A percentile compares a stretch with the other conserved stretches of the same genome.
Evolutionary conservation across 345 rosid species (phyloP).

Genomic region (Erysimum cheiranthoides): DNA sequence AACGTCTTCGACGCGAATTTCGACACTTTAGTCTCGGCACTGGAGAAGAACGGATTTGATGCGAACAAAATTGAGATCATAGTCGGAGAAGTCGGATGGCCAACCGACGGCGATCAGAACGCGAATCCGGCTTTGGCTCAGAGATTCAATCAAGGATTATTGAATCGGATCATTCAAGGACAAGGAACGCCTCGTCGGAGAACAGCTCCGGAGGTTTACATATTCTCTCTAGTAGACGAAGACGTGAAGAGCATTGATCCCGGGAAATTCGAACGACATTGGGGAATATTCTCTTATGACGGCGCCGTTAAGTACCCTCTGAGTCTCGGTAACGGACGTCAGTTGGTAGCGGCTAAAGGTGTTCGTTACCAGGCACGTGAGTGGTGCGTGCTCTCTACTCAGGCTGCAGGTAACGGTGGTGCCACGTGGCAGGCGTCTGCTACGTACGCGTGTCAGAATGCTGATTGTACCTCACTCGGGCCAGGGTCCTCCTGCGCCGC

Average conservation of each 20-base stretch:
- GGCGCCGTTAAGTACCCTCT: conserved; percentile 70
- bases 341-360: conserved; percentile 61
- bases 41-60: conserved; percentile 81
- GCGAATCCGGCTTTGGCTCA: conserved; percentile 64
- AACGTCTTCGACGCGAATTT: conserved; percentile 90
- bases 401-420: conserved; percentile 39
- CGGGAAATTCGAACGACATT: conserved; percentile 79
- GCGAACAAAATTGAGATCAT: conserved; percentile 62
- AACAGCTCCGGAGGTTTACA: conserved; percentile 68
- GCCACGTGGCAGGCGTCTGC: conserved; percentile 17
- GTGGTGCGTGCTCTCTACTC: conserved; percentile 75
- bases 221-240: conserved; percentile 82
- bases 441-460: conserved; percentile 63
- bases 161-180: conserved; percentile 58
- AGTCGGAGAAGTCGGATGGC: conserved; percentile 96
- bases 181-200: conserved; percentile 76
- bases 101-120: conserved; percentile 72
- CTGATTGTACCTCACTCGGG: conserved; percentile 77
- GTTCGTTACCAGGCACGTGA: conserved; percentile 63
- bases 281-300: conserved; percentile 80
- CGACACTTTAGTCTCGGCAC: conserved; percentile 73
- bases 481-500: conserved; percentile 61
- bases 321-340: conserved; percentile 51
- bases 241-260: conserved; percentile 78
- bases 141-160: conserved; percentile 82